phyloP scores from a whole-genome alignment of 176 grass and related monocot genomes.

The Phoenix dactylifera region DNA sequence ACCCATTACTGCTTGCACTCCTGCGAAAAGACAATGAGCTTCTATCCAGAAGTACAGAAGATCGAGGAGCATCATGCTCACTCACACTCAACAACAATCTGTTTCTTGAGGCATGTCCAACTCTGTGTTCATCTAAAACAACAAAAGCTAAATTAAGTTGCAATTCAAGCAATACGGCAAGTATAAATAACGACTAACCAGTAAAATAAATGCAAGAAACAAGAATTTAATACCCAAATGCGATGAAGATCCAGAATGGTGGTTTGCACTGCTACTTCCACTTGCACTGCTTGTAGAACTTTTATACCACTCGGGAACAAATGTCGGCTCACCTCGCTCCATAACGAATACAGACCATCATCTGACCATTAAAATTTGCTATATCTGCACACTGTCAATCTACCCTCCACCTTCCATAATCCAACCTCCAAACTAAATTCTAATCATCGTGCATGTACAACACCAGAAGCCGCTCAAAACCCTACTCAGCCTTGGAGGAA shows the following conservation, averaged over 20 bases:
- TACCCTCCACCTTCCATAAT: too few relatives aligned
- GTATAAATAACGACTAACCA: neutral
- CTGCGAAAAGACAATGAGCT: slow-evolving; percentile 27
- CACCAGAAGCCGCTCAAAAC: too few relatives aligned
- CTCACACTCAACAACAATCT: slow-evolving; percentile 15
- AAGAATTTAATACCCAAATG: slow-evolving; percentile 31
- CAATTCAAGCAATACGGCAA: slow-evolving; percentile 14
- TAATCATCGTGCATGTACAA: too few relatives aligned
- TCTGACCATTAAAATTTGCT: slow-evolving; percentile 11
- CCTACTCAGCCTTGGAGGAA: too few relatives aligned
- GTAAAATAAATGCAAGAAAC: slow-evolving; percentile 15
- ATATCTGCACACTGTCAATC: too few relatives aligned
- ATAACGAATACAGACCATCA: slow-evolving; percentile 40
- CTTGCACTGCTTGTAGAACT: slow-evolving; percentile 9
- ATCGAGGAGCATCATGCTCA: too few relatives aligned
- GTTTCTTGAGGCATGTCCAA: slow-evolving; percentile 29
- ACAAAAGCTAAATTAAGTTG: neutral
- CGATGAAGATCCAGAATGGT: slow-evolving; percentile 26
- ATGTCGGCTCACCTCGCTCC: slow-evolving; percentile 36
- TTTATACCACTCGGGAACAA: slow-evolving; percentile 60
- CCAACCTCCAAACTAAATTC: too few relatives aligned
- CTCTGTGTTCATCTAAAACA: slow-evolving; percentile 39
- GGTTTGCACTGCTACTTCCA: slow-evolving; percentile 14
- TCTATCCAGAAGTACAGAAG: slow-evolving; percentile 11
- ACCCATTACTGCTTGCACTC: slow-evolving; percentile 36